Base-by-base conservation (phyloP, 768 basidiomycete species). In the Leccinum boreale region DNA sequence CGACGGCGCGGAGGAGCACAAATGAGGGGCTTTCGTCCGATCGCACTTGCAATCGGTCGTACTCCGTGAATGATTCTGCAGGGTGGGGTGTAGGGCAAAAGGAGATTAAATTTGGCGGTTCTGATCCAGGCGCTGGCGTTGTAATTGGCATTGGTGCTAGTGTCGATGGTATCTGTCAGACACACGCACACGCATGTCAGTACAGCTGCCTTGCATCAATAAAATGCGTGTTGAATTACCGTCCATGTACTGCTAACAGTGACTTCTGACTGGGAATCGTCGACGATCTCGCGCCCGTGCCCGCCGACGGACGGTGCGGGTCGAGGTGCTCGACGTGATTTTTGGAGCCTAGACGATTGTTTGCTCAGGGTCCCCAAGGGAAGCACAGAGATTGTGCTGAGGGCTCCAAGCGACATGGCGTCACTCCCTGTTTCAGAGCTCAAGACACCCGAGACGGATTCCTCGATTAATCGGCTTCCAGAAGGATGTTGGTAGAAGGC, bases 391-490 rank as follows among this genome's bases (percentile, higher is more conserved):
- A 47, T 29, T 21, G 47, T 21, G 49, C 56, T 65, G 4, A 33
- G 21, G 17, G n/a, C 33, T 17, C 49, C 53, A 3, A 59, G 39
- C 0, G 67, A 61, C 5, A 46, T 31, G n/a, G 52, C 44, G 17
- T 65, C 62, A 29, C 67, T 71, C n/a, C 61, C 69, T 1, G 62
- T 55, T 36, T 71, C 70, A 11, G 69, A 71, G 7, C 59, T 69
- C 36, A 67, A 50, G 46, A 73, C 53, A 0, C 58, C 70, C 2
- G 70, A 72, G 19, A 64, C 55, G 3, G 59, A 33, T 0, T 63
- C 67, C 17, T 72, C 70, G 23, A 54, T 64, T 52, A 72, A 73
- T 23, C 68, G 66, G 58, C 70, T 72, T 17, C 70, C 71, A 12
- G 64, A 62, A 28, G 62, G 53, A 19, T 62, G 60, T 12, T 61